These are phyloP conservation scores for Vanderwaltozyma polyspora DNA, from an alignment of 805 yeast genomes.

Conservation along the genomic window DNA sequence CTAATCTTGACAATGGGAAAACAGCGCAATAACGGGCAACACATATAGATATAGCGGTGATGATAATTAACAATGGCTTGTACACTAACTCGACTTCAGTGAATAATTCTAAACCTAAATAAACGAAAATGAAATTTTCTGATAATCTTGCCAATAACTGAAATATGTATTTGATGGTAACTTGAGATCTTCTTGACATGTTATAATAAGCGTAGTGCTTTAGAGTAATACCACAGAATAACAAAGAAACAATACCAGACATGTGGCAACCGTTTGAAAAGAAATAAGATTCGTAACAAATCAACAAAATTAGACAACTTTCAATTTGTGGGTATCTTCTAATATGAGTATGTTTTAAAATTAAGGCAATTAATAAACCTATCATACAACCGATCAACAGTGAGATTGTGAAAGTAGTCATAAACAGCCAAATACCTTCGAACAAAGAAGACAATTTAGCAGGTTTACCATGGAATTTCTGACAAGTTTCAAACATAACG, in stretches of 20 bases:
- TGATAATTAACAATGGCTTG: conserved; percentile 84
- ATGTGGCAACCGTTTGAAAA: conserved; percentile 98
- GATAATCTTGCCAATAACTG: conserved; percentile 89
- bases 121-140: conserved; percentile 93
- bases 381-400: conserved; percentile 79
- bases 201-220: conserved; percentile 95
- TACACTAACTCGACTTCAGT: conserved; percentile 94
- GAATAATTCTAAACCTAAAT: conserved; percentile 84
- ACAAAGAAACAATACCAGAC: conserved; percentile 93
- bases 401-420: conserved; percentile 87
- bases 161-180: conserved; percentile 89
- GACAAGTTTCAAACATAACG: conserved; percentile 98
- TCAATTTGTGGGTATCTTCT: conserved; percentile 95
- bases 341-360: conserved; percentile 84
- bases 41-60: conserved; percentile 83
- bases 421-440: conserved; percentile 86
- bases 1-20: conserved; percentile 77
- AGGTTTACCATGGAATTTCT: conserved; percentile 81
- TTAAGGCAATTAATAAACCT: conserved; percentile 81
- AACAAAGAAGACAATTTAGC: conserved; percentile 68
- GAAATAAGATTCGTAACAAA: conserved; percentile 93
- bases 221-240: conserved; percentile 92
- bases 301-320: conserved; percentile 78
- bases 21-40: conserved; percentile 95
- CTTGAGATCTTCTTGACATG: conserved; percentile 95